A percentile compares a stretch with the other conserved stretches of the same genome.
Conservation (phyloP, 2,329 filamentous ascomycete genomes). For the Metarhizium sp. region DNA sequence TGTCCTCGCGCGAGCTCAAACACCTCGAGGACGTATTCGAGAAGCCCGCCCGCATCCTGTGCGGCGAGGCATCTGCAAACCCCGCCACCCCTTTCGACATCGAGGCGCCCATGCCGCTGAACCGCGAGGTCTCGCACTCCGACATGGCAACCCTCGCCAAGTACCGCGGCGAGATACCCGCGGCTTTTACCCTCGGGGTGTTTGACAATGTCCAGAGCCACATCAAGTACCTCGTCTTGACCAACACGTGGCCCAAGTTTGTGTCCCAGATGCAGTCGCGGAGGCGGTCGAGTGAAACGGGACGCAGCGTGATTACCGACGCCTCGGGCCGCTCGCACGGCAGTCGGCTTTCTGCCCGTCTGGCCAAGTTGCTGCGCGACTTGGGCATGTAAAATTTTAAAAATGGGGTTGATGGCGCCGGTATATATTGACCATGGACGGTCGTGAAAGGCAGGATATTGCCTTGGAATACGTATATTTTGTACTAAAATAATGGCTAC, state of each 20-base stretch:
- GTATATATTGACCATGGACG: neutral
- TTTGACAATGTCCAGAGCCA: slow-evolving; percentile 49
- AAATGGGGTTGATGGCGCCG: too few relatives aligned
- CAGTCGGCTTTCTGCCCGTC: neutral
- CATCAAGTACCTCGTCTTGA: slow-evolving; percentile 57
- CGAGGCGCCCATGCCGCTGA: slow-evolving; percentile 1
- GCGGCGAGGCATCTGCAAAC: slow-evolving; percentile 24
- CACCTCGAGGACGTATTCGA: slow-evolving; percentile 46
- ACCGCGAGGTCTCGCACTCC: neutral
- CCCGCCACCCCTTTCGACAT: slow-evolving; percentile 28
- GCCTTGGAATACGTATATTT: too few relatives aligned
- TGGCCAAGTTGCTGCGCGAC: slow-evolving; percentile 1
- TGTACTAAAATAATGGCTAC: too few relatives aligned
- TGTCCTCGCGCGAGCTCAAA: slow-evolving; percentile 43
- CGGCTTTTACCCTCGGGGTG: slow-evolving; percentile 36
- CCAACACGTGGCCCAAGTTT: slow-evolving; percentile 58
- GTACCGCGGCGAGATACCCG: slow-evolving; percentile 33
- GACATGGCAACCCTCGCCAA: neutral
- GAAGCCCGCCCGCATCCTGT: slow-evolving; percentile 31
- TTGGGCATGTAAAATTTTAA: neutral
- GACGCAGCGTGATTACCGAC: neutral
- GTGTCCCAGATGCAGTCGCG: slow-evolving; percentile 18
- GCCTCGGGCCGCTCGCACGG: neutral
- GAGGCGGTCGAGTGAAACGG: slow-evolving; percentile 8
- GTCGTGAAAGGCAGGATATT: too few relatives aligned